phyloP scores from a whole-genome alignment of 148 eudicot genomes.

The Camellia sinensis region DNA sequence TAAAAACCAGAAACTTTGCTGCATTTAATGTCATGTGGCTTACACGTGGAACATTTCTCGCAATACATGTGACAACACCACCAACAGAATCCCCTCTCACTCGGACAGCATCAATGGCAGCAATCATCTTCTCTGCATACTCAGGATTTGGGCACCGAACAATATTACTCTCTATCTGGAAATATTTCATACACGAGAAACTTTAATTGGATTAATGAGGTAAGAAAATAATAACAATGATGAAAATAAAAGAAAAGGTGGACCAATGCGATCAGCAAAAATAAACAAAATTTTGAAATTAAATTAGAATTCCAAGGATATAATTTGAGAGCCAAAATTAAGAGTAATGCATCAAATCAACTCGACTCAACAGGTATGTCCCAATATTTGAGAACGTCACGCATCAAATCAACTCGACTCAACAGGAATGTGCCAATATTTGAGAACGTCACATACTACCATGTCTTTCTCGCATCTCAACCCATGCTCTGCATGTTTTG shows the following conservation, averaged over 20 bases:
- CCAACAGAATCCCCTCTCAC: slow-evolving; percentile 97
- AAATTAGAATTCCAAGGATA: not conserved
- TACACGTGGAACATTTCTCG: slow-evolving; percentile 90
- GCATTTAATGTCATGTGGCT: slow-evolving; percentile 17
- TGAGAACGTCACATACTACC: too few relatives aligned
- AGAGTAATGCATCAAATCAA: not conserved
- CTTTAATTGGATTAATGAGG: not conserved
- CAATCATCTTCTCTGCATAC: slow-evolving; percentile 97
- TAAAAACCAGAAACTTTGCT: not conserved
- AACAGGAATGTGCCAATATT: not conserved
- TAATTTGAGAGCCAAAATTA: not conserved
- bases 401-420: not conserved
- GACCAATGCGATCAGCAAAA: not conserved
- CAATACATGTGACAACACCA: slow-evolving; percentile 95
- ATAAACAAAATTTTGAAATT: not conserved
- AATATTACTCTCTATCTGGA: slow-evolving; percentile 92
- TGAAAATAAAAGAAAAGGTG: not conserved
- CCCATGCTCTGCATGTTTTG: too few relatives aligned
- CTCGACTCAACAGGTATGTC: not conserved
- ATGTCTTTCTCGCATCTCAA: too few relatives aligned
- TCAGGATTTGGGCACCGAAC: slow-evolving; percentile 92
- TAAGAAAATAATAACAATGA: not conserved
- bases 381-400: too few relatives aligned
- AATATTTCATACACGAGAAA: slow-evolving; percentile 23
- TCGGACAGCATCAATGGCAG: slow-evolving; percentile 86